Evolutionary conservation across 352 stramenopile genomes (phyloP).

Genomic region (Phytophthora constricta): DNA sequence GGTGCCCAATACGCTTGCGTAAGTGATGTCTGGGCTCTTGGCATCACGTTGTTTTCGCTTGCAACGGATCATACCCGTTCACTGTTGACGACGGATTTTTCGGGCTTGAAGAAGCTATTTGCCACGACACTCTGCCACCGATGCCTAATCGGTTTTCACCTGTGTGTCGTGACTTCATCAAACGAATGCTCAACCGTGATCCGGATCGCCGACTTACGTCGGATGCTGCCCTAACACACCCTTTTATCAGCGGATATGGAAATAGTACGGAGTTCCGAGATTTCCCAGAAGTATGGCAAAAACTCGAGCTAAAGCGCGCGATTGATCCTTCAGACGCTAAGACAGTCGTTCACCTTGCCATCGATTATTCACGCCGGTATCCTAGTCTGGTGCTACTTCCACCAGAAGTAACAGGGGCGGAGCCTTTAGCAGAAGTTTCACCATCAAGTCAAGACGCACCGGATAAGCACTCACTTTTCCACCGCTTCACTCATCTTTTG

Average conservation of each 20-base stretch:
- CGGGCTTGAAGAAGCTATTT: slow-evolving; percentile 84
- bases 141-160: slow-evolving; percentile 86
- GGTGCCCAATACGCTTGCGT: slow-evolving; percentile 87
- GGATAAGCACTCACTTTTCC: slow-evolving; percentile 26
- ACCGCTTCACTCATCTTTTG: slow-evolving; percentile 29
- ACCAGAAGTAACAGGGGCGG: slow-evolving; percentile 16
- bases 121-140: slow-evolving; percentile 69
- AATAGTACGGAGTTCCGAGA: slow-evolving; percentile 32
- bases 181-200: slow-evolving; percentile 91
- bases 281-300: slow-evolving; percentile 52
- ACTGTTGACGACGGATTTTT: slow-evolving; percentile 82
- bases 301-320: slow-evolving; percentile 36
- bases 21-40: slow-evolving; percentile 84
- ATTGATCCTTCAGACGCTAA: slow-evolving; percentile 34
- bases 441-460: slow-evolving; percentile 1
- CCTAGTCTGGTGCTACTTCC: slow-evolving; percentile 25
- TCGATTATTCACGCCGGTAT: slow-evolving; percentile 43
- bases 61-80: slow-evolving; percentile 76
- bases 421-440: slow-evolving; percentile 13
- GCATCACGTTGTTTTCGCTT: slow-evolving; percentile 73
- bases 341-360: slow-evolving; percentile 40
- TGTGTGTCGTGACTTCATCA: slow-evolving; percentile 94
- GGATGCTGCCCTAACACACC: slow-evolving; percentile 89
- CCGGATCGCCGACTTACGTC: slow-evolving; percentile 81
- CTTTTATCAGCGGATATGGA: slow-evolving; percentile 76